Evolutionary conservation across 2,329 filamentous ascomycete genomes (phyloP), one percentile per base, ranked within the genome.

Genomic region (Arthrobotrys pseudoclavata): DNA sequence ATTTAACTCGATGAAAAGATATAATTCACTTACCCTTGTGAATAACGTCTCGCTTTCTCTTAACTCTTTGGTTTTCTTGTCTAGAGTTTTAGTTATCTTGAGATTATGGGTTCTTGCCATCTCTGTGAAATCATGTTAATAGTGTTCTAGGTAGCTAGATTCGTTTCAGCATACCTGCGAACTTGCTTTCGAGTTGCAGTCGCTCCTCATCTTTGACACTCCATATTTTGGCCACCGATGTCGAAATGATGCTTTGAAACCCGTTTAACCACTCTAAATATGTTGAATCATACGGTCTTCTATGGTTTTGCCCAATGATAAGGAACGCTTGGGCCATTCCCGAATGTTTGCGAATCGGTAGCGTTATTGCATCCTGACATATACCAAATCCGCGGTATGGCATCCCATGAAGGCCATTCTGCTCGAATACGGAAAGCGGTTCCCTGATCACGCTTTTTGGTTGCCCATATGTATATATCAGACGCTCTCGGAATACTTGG

Each of bases 311-410:
- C 3, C 92, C 93, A 82, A 96, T 86, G 1, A 96, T 88, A 10
- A 96, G 86, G 81, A 96, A 96, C 0, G 92, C 93, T 18, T 76
- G 72, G 15, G 0, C 94, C 87, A 0, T 92, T 89, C 2, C 87
- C 87, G 70, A 94, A 91, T 4, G 85, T 91, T 0, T 91, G 93
- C 0, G 92, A 91, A 96, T 90, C 0, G 93, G 92, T 81, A 93
- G 92, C 1, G 95, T 87, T 4, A 95, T 91, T 13, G 93, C 88
- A 0, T 90, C 89, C 12, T 86, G 87, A 71, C 91, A 92, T 4
- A 89, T 68, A 20, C 66, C 72, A 40, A 76, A 76, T 31, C 72
- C 72, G 7, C 72, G 66, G 9, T 57, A 67, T 18, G 66, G 57
- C 60, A 62, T 70, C 7, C 31, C 60, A n/a, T 53, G 24, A 4